These are phyloP conservation scores for Monilinia fructigena DNA, from an alignment of 2,329 filamentous ascomycete genomes.

Conservation along the genomic window DNA sequence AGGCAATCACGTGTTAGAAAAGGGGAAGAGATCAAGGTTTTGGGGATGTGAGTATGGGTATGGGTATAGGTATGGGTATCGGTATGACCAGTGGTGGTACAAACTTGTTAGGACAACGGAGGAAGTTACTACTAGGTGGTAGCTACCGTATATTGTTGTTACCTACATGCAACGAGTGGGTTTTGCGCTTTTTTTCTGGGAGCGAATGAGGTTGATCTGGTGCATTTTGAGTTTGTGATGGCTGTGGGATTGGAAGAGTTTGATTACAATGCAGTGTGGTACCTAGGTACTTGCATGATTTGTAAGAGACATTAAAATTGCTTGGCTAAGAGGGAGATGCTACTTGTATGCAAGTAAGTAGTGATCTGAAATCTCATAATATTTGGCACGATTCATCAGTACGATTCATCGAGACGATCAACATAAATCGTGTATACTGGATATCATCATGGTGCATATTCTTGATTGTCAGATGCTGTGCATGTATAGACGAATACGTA, in stretches of 20 bases:
- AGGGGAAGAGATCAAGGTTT: conserved; percentile 1
- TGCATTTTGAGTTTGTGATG: not conserved
- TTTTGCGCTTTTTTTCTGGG: not conserved
- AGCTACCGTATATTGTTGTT: not conserved
- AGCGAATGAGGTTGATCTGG: not conserved
- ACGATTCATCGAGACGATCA: not conserved
- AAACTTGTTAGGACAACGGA: not conserved
- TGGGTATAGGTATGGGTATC: not conserved
- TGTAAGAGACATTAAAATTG: not conserved
- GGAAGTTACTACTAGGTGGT: not conserved
- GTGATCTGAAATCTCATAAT: not conserved
- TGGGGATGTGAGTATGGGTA: too few relatives aligned
- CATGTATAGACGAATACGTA: not conserved
- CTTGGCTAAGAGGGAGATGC: not conserved
- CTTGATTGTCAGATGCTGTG: not conserved
- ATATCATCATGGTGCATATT: conserved; percentile 8
- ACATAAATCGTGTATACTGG: not conserved
- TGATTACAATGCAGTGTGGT: not conserved
- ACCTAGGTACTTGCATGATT: not conserved
- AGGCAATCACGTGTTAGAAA: not conserved
- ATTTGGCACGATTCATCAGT: not conserved
- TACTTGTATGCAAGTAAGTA: not conserved
- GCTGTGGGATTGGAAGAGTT: not conserved
- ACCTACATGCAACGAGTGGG: not conserved
- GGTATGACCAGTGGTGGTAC: not conserved